Conservation (phyloP, 2,329 filamentous ascomycete genomes). For the Balansia obtecta region DNA sequence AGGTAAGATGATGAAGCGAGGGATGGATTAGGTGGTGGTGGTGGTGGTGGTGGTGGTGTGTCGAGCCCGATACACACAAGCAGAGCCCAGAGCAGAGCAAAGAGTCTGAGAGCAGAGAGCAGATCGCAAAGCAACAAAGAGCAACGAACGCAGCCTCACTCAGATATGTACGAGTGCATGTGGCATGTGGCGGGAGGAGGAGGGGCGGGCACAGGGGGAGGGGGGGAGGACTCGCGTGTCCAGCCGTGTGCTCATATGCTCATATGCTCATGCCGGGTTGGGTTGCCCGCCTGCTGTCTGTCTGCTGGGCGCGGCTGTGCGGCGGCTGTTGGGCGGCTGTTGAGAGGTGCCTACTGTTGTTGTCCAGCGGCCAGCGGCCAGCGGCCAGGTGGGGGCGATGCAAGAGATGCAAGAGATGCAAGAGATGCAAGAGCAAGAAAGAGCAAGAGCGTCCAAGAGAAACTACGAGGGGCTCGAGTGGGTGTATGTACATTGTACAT, state of each 20-base stretch:
- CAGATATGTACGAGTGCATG: not conserved
- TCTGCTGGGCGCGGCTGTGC: too few species aligned
- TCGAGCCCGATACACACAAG: not conserved
- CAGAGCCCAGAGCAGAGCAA: not conserved
- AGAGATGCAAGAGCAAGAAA: too few species aligned
- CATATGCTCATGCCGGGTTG: too few species aligned
- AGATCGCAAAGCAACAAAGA: not conserved
- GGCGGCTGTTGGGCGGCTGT: too few species aligned
- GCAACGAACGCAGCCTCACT: not conserved
- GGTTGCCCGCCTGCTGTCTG: too few species aligned
- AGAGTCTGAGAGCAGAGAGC: not conserved
- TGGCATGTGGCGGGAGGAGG: not conserved
- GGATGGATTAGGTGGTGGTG: conserved; percentile 3
- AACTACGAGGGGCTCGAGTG: too few species aligned
- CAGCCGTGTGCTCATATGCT: too few species aligned
- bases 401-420: not conserved
- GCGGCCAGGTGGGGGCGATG: not conserved
- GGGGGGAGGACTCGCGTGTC: too few species aligned
- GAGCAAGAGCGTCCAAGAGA: too few species aligned
- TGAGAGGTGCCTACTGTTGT: too few species aligned
- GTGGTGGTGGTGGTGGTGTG: not conserved
- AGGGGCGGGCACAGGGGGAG: not conserved
- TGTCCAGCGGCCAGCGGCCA: too few species aligned
- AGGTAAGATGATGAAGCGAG: conserved; percentile 4
- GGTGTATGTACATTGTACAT: too few species aligned